Evolutionary conservation across 2,329 filamentous ascomycete genomes (phyloP).

Genomic region (Acephala macrosclerotiorum): DNA sequence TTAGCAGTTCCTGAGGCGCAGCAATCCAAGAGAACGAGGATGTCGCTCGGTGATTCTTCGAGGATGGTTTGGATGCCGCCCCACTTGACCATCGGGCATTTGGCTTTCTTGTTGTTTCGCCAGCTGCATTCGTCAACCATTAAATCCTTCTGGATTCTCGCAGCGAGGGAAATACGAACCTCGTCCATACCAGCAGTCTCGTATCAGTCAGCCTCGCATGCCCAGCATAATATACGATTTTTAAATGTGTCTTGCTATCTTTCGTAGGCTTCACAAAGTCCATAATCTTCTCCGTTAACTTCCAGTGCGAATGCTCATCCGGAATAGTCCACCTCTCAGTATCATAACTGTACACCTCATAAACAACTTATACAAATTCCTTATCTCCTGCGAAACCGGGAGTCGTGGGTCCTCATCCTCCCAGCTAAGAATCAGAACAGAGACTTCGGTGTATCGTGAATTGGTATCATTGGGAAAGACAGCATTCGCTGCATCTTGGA

Average conservation of each 20-base stretch:
- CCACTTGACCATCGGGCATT: constrained; percentile 29
- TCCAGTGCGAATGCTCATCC: constrained; percentile 59
- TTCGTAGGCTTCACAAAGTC: constrained; percentile 58
- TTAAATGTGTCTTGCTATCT: constrained; percentile 60
- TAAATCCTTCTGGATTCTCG: neutral
- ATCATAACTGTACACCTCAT: constrained; percentile 62
- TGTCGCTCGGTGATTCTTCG: constrained; percentile 63
- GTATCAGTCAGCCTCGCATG: constrained; percentile 61
- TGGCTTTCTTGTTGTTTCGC: constrained; percentile 18
- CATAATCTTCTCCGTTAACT: constrained; percentile 62
- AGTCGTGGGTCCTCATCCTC: constrained; percentile 56
- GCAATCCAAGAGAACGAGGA: constrained; percentile 65
- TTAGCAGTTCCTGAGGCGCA: constrained; percentile 51
- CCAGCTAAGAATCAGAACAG: constrained; percentile 65
- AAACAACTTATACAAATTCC: constrained; percentile 61
- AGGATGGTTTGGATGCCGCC: constrained; percentile 52
- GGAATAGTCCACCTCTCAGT: constrained; percentile 67
- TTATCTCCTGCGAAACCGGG: constrained; percentile 58
- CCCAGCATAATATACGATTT: constrained; percentile 69
- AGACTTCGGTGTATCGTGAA: constrained; percentile 60
- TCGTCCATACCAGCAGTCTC: constrained; percentile 67
- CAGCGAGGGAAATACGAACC: constrained; percentile 48
- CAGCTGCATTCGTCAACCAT: constrained; percentile 8
- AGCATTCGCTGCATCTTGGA: constrained; percentile 70
- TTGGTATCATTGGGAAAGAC: constrained; percentile 66